Conservation (phyloP, 345 rosid species). For the Brassica juncea region DNA sequence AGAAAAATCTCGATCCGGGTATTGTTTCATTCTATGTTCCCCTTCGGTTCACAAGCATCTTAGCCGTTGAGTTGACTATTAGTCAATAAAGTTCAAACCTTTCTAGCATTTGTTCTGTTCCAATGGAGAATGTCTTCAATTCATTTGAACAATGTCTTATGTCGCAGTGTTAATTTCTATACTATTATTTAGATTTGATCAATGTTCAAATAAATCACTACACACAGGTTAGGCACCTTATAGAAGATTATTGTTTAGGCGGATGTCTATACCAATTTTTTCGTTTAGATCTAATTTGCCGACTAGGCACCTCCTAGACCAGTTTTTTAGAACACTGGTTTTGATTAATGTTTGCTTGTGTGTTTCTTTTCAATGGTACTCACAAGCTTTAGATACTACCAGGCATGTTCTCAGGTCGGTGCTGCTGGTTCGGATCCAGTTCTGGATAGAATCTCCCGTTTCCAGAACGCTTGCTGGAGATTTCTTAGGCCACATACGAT, state of each 20-base stretch:
- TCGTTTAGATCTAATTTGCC: no score
- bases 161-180: background rate
- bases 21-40: background rate
- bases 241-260: no score
- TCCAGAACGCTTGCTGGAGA: conserved; percentile 93
- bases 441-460: conserved; percentile 52
- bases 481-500: conserved; percentile 97
- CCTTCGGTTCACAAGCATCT: conserved; percentile 3
- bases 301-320: no score
- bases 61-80: conserved; percentile 14
- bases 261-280: no score
- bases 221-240: no score
- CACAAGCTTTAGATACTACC: conserved; percentile 40
- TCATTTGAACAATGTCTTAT: conserved; percentile 6
- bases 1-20: conserved; percentile 42
- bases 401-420: conserved; percentile 80
- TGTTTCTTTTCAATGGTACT: conserved; percentile 12
- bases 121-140: background rate
- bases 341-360: background rate
- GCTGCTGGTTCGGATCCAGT: conserved; percentile 83
- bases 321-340: background rate
- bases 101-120: background rate
- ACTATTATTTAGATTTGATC: background rate
- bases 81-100: conserved; percentile 9
- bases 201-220: background rate